phyloP scores from a whole-genome alignment of 129 eudicot genomes.

The Deinandra increscens region DNA sequence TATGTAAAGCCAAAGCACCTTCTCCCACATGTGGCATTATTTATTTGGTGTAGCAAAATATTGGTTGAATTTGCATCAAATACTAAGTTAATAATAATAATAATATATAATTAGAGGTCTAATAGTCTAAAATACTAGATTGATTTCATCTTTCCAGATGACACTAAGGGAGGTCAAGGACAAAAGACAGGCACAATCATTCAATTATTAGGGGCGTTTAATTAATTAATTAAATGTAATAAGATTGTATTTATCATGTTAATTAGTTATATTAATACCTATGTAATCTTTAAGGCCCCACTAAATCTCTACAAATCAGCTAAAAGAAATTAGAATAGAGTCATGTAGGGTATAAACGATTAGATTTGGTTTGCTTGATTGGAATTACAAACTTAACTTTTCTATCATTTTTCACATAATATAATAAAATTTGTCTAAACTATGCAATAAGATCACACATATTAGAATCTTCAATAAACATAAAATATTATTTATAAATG shows the following conservation, averaged over 20 bases:
- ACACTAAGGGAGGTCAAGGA: slow-evolving; percentile 48
- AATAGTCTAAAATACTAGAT: slow-evolving; percentile 42
- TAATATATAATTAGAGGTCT: slow-evolving; percentile 23
- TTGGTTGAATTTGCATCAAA: slow-evolving; percentile 22
- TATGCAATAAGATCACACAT: background rate
- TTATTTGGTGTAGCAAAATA: slow-evolving; percentile 16
- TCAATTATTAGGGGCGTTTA: slow-evolving; percentile 48
- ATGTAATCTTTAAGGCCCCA: slow-evolving; percentile 44
- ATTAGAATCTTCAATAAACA: background rate
- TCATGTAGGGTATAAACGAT: slow-evolving; percentile 20
- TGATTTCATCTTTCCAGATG: slow-evolving; percentile 27
- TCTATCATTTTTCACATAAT: background rate
- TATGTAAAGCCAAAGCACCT: slow-evolving; percentile 23
- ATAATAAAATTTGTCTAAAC: background rate
- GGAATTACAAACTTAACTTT: slow-evolving; percentile 13
- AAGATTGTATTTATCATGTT: slow-evolving; percentile 18
- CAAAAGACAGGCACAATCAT: slow-evolving; percentile 44
- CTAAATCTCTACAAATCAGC: slow-evolving; percentile 40
- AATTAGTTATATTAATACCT: slow-evolving; percentile 14
- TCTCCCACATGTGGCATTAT: slow-evolving; percentile 29
- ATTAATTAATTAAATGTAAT: slow-evolving; percentile 21
- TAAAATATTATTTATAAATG: background rate
- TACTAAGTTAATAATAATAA: background rate
- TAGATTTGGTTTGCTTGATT: slow-evolving; percentile 22
- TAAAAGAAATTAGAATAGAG: slow-evolving; percentile 25